Evolutionary conservation across 2,329 filamentous ascomycete genomes (phyloP).

Genomic region (Microthyrium microscopicum): DNA sequence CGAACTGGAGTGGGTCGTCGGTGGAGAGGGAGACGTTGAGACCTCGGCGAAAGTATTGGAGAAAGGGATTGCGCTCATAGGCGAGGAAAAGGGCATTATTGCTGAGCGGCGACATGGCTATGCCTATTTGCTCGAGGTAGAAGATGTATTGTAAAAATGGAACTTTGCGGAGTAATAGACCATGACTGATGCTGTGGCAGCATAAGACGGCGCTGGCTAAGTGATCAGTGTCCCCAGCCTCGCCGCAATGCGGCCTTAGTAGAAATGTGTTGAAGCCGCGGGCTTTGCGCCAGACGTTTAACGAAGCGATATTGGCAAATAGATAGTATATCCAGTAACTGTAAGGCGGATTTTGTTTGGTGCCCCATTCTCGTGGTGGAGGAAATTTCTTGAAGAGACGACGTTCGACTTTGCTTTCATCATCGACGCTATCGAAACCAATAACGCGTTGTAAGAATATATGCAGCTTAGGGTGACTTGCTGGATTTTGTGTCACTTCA

Average conservation of each 20-base stretch:
- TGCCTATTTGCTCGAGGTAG: conserved; percentile 94
- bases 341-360: conserved; percentile 91
- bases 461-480: conserved; percentile 79
- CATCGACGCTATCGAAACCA: conserved; percentile 93
- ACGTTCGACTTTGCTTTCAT: conserved; percentile 91
- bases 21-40: conserved; percentile 93
- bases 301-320: conserved; percentile 80
- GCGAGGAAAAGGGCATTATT: conserved; percentile 95
- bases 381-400: conserved; percentile 94
- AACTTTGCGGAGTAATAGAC: conserved; percentile 80
- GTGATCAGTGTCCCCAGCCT: conserved; percentile 94
- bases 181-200: conserved; percentile 94
- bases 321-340: conserved; percentile 99
- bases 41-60: conserved; percentile 87
- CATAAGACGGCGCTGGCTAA: conserved; percentile 79
- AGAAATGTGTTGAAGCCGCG: conserved; percentile 93
- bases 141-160: conserved; percentile 92
- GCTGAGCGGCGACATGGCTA: conserved; percentile 97
- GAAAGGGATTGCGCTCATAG: conserved; percentile 91
- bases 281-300: conserved; percentile 81
- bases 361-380: conserved; percentile 72
- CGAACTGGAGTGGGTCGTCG: conserved; percentile 92
- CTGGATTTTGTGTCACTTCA: conserved; percentile 78
- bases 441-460: conserved; percentile 89
- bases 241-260: conserved; percentile 84